phyloP scores from a whole-genome alignment of 352 stramenopile species.

The Phytopythium helicoides region DNA sequence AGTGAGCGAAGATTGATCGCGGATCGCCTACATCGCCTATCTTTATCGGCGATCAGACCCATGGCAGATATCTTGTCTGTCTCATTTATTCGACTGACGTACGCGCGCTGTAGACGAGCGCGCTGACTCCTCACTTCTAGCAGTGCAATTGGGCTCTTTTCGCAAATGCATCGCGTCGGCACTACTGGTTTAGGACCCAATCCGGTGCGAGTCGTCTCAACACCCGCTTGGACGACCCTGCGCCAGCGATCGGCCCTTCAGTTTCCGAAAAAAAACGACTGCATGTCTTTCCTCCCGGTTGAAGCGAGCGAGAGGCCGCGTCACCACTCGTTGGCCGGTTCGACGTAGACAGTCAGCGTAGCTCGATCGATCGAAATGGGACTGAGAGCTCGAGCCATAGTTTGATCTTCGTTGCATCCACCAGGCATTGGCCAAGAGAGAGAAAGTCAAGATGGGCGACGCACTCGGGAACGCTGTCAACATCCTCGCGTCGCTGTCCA shows the following conservation, averaged over 20 bases:
- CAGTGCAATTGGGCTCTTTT: neutral
- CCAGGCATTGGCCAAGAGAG: neutral
- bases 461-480: neutral
- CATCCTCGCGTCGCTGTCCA: conserved; percentile 14
- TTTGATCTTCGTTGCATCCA: neutral
- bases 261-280: neutral
- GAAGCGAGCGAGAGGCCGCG: conserved; percentile 1
- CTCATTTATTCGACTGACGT: conserved; percentile 4
- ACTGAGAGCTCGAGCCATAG: neutral
- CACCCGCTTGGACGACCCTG: neutral
- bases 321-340: neutral
- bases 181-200: conserved; percentile 1
- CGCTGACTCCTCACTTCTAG: neutral
- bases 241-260: neutral
- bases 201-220: neutral
- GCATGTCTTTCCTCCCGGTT: conserved; percentile 6
- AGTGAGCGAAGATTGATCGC: no score
- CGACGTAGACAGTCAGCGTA: neutral
- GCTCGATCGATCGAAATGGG: neutral
- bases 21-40: no score
- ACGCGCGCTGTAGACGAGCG: neutral
- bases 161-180: neutral
- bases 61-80: conserved; percentile 6
- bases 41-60: neutral
- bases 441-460: neutral